Percentiles rank a stretch among this genome's conserved stretches.
Conservation (phyloP, 306 rosid species). For the Quillaja saponaria region DNA sequence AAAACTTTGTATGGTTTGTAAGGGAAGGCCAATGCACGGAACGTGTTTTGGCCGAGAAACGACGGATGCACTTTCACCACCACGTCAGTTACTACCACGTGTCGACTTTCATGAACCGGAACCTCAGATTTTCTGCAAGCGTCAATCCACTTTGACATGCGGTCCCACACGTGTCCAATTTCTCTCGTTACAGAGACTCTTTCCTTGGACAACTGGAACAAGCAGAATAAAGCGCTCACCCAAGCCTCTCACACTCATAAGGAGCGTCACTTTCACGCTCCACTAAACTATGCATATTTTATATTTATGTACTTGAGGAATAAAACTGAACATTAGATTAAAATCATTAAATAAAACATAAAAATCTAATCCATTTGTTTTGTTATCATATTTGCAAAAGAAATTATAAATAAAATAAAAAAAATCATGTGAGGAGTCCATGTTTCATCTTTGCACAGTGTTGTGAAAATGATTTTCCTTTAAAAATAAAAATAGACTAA, state of each 20-base stretch:
- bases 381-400: too few relatives aligned
- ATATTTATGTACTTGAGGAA: too few relatives aligned
- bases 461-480: too few relatives aligned
- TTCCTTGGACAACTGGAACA: conserved; percentile 10
- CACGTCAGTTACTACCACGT: conserved; percentile 33
- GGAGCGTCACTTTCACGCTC: neutral
- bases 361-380: too few relatives aligned
- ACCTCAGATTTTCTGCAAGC: conserved; percentile 18
- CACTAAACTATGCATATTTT: too few relatives aligned
- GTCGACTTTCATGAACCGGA: neutral
- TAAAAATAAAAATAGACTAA: too few relatives aligned
- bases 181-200: conserved; percentile 2
- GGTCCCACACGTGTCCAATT: conserved; percentile 31
- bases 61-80: conserved; percentile 16
- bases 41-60: conserved; percentile 10
- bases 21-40: neutral
- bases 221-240: neutral
- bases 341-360: too few relatives aligned
- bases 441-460: too few relatives aligned
- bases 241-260: neutral
- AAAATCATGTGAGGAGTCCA: too few relatives aligned
- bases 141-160: conserved; percentile 25
- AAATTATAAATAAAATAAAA: too few relatives aligned
- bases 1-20: neutral
- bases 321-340: too few relatives aligned